Conservation (phyloP, 2,329 filamentous ascomycete genomes). For the Cladosporium sp. region DNA sequence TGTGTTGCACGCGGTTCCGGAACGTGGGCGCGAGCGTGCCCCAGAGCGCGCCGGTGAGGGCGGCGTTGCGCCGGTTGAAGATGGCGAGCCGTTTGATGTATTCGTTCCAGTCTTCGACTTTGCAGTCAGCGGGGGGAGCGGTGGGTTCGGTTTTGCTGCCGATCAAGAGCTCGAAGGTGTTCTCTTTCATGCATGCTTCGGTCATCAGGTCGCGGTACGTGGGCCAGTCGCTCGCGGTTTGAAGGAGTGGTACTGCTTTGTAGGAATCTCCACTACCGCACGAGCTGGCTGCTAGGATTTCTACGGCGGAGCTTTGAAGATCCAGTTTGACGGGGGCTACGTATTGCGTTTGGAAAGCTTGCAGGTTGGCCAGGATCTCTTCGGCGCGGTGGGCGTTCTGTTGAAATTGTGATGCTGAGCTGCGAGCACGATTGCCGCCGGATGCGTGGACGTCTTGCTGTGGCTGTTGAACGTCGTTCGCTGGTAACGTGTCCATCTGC, state of each 20-base stretch:
- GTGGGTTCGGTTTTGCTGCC: constrained; percentile 27
- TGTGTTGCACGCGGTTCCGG: constrained; percentile 22
- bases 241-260: constrained; percentile 18
- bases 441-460: background rate
- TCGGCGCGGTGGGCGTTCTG: constrained; percentile 6
- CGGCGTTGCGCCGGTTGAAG: constrained; percentile 27
- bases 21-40: constrained; percentile 23
- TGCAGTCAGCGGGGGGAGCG: constrained; percentile 19
- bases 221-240: constrained; percentile 23
- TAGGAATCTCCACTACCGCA: constrained; percentile 30
- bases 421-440: background rate
- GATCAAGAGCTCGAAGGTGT: constrained; percentile 26
- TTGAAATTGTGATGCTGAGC: constrained; percentile 1
- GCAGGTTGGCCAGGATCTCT: constrained; percentile 19
- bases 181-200: constrained; percentile 28
- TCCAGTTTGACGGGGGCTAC: constrained; percentile 24
- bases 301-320: constrained; percentile 26
- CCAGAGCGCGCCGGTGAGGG: constrained; percentile 24
- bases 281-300: constrained; percentile 27
- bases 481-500: background rate
- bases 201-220: constrained; percentile 25
- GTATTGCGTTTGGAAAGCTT: constrained; percentile 25
- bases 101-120: constrained; percentile 30
- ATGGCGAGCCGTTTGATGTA: constrained; percentile 32
- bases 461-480: background rate